Evolutionary conservation across 768 basidiomycete species (phyloP), one percentile per base, ranked within the genome.

Genomic region (Pulveroboletus ravenelii): DNA sequence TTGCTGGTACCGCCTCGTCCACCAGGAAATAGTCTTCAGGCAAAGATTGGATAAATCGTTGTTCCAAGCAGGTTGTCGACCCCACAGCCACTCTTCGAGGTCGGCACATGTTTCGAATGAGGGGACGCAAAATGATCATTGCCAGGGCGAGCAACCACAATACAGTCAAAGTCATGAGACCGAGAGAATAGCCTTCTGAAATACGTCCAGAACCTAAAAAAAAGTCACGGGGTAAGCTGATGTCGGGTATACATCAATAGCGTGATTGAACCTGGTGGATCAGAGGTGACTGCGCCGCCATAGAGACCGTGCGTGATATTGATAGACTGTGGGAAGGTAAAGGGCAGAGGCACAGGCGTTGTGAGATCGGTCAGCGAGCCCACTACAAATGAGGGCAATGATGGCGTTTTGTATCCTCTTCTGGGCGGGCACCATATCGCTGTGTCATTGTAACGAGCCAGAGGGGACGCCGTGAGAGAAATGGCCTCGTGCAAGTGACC

Each of bases 341-440:
- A 37, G 0, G 38, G 20, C 20, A 4, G 30, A 13, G 41, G 31
- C 10, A 35, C 15, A n/a, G 44, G 35, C 10, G n/a, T 4, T 5
- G 2, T 29, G 10, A 41, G 39, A 41, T 40, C 44, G 25, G n/a
- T 34, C 9, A 35, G 13, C 1, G 35, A 17, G 40, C 17, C 5
- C 10, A 17, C 34, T 25, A 31, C n/a, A 5, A 45, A 47, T 23
- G 46, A 15, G 38, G 34, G 18, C 37, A 23, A 29, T 13, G 32
- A 25, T 3, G 39, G 10, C 18, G 17, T 15, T 30, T 48, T 40
- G 48, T 52, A 47, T 52, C 50, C 48, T 43, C 44, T 30, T 48
- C 29, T 34, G n/a, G 61, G 54, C 15, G 57, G 60, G 14, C 60
- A 62, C 1, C 7, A 32, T 13, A 5, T 18, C 6, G 23, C 15